Percentiles rank a stretch among this genome's conserved stretches.
These are phyloP conservation scores for Solanum clarkiae DNA, from an alignment of 257 asterid species.

Conservation along the genomic window DNA sequence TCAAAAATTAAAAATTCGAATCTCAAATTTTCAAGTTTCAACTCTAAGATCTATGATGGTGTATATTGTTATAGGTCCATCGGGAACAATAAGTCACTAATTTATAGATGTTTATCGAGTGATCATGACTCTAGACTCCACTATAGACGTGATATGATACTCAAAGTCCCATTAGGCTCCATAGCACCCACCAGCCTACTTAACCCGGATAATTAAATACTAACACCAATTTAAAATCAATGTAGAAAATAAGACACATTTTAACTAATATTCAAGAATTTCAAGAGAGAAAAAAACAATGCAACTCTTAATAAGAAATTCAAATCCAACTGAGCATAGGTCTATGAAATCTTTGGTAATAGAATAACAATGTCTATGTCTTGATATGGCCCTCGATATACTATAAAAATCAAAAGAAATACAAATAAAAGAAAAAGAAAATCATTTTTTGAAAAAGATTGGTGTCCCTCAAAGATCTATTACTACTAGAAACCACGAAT, in stretches of 20 bases:
- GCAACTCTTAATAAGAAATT: too few relatives aligned
- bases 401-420: neutral
- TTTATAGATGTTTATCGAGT: too few relatives aligned
- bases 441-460: neutral
- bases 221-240: neutral
- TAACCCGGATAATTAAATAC: too few relatives aligned
- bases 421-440: neutral
- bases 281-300: too few relatives aligned
- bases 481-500: neutral
- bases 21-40: too few relatives aligned
- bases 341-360: neutral
- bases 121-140: neutral
- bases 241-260: neutral
- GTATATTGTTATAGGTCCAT: too few relatives aligned
- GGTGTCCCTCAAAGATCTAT: neutral
- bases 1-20: too few relatives aligned
- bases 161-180: too few relatives aligned
- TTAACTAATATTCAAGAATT: neutral
- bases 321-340: neutral
- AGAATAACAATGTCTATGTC: neutral
- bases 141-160: too few relatives aligned
- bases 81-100: too few relatives aligned
- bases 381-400: neutral
- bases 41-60: too few relatives aligned
- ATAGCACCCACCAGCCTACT: neutral